phyloP scores from a whole-genome alignment of 2,329 filamentous ascomycete genomes.

The Lasiodiplodia gonubiensis region DNA sequence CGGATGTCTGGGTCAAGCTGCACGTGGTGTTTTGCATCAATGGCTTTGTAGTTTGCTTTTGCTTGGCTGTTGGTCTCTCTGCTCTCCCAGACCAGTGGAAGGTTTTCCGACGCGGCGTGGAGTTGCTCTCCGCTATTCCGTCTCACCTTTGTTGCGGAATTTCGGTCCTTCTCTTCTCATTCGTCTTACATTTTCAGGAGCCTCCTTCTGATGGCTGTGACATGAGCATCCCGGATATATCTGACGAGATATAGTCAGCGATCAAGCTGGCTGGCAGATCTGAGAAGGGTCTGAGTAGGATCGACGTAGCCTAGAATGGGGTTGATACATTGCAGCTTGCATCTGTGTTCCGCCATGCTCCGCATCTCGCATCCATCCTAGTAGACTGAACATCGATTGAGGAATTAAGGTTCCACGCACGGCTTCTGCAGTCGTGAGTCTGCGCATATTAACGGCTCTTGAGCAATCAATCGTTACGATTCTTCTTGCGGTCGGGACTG shows the following conservation, averaged over 20 bases:
- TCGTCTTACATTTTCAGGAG: background rate
- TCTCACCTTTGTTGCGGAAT: background rate
- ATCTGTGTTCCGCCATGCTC: background rate
- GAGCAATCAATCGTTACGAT: background rate
- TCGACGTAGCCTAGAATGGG: background rate
- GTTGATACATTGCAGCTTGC: background rate
- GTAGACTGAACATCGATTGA: background rate
- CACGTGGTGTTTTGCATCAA: constrained; percentile 4
- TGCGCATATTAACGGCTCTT: background rate
- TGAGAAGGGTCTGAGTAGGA: background rate
- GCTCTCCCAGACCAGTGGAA: background rate
- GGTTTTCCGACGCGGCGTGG: background rate
- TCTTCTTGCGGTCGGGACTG: background rate
- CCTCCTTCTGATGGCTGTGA: background rate
- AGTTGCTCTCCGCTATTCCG: constrained; percentile 2
- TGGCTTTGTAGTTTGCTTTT: background rate
- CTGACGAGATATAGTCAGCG: background rate
- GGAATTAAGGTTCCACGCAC: background rate
- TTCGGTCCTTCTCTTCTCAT: background rate
- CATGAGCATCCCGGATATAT: background rate
- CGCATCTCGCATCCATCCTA: background rate
- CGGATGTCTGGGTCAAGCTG: background rate
- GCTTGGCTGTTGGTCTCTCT: background rate
- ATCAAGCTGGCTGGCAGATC: background rate
- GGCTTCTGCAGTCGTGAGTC: background rate